Evolutionary conservation across 495 filamentous ascomycete genomes (phyloP).

Genomic region (Amphirosellinia nigrospora): DNA sequence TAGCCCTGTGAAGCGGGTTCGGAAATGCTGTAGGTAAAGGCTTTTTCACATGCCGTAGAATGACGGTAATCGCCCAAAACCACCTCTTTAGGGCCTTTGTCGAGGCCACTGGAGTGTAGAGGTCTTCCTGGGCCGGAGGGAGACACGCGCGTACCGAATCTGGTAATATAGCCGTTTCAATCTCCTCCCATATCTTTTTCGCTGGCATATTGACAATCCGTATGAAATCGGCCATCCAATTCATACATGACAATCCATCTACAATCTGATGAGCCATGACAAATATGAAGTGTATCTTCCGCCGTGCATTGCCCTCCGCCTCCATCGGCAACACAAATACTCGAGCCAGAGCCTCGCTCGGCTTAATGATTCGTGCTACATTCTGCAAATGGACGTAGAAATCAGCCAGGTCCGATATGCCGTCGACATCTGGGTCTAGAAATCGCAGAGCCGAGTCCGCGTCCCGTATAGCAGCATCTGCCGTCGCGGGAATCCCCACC

Average conservation of each 20-base stretch:
- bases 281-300: slow-evolving; percentile 18
- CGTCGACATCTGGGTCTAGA: slow-evolving; percentile 4
- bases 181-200: background rate
- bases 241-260: slow-evolving; percentile 13
- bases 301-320: background rate
- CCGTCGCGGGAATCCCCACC: slow-evolving; percentile 9
- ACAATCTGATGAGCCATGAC: slow-evolving; percentile 21
- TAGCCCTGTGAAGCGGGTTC: slow-evolving; percentile 18
- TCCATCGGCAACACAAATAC: slow-evolving; percentile 18
- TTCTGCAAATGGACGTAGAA: slow-evolving; percentile 20
- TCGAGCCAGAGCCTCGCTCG: slow-evolving; percentile 13
- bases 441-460: slow-evolving; percentile 19
- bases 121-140: slow-evolving; percentile 21
- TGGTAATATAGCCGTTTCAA: slow-evolving; percentile 9
- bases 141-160: slow-evolving; percentile 15
- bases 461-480: slow-evolving; percentile 17
- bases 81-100: slow-evolving; percentile 18
- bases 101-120: slow-evolving; percentile 14
- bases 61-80: slow-evolving; percentile 25
- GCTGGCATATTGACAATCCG: slow-evolving; percentile 11
- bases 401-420: slow-evolving; percentile 7
- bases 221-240: slow-evolving; percentile 23
- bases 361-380: slow-evolving; percentile 10
- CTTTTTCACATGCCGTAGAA: slow-evolving; percentile 19
- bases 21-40: slow-evolving; percentile 16